Evolutionary conservation across 441 rosid genomes (phyloP).

Genomic region (Croton laevigatus): DNA sequence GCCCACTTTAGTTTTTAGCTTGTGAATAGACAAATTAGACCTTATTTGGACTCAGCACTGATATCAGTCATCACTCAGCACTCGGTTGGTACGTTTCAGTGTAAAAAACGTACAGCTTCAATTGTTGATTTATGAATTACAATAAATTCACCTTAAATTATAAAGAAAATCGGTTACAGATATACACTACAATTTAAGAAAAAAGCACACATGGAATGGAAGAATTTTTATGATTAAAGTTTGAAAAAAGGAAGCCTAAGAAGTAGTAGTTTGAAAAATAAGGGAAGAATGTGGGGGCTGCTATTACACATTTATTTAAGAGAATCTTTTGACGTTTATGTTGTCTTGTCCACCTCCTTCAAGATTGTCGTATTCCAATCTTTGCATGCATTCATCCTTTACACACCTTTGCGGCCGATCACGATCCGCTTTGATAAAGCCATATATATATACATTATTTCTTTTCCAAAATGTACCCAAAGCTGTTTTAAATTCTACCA

Average conservation of each 20-base stretch:
- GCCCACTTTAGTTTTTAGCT: neutral
- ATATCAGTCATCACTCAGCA: no score
- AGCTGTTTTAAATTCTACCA: no score
- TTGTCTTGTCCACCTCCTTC: slow-evolving; percentile 3
- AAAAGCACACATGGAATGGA: neutral
- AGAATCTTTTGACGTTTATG: slow-evolving; percentile 9
- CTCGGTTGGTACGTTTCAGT: no score
- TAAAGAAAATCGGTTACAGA: no score
- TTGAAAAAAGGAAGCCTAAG: slow-evolving; percentile 3
- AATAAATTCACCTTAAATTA: no score
- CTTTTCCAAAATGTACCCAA: no score
- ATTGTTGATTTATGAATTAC: no score
- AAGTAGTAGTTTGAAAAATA: slow-evolving; percentile 6
- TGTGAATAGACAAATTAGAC: neutral
- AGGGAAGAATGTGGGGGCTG: slow-evolving; percentile 8
- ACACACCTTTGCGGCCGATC: slow-evolving; percentile 13
- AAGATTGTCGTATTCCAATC: slow-evolving; percentile 37
- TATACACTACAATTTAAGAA: no score
- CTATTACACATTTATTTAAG: no score
- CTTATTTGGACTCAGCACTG: neutral
- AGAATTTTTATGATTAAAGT: neutral
- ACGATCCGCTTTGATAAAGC: slow-evolving; percentile 9
- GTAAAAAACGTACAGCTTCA: no score
- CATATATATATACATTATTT: no score
- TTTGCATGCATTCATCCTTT: slow-evolving; percentile 25